phyloP scores from a whole-genome alignment of 2,329 filamentous ascomycete genomes.

The Nemania bipapillata region DNA sequence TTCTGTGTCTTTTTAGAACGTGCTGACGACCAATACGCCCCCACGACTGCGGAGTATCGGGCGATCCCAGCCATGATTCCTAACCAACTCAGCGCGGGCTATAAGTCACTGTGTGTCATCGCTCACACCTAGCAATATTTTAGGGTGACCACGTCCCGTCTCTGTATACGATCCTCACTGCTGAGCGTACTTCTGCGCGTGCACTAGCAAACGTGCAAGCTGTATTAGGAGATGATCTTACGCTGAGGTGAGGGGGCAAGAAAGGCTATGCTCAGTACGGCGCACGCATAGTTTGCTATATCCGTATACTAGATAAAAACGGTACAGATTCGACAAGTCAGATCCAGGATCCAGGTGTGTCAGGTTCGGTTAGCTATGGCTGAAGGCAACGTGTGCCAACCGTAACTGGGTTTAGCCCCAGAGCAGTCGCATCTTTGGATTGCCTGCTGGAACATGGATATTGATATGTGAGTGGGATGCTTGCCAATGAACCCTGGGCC shows the following conservation, averaged over 20 bases:
- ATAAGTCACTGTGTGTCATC: not conserved
- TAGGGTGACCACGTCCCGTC: not conserved
- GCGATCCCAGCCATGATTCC: not conserved
- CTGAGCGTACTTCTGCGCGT: not conserved
- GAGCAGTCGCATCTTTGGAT: not conserved
- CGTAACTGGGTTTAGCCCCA: not conserved
- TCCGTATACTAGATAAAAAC: not conserved
- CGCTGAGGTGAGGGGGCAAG: not conserved
- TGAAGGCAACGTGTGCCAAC: slow-evolving; percentile 1
- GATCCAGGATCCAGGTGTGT: not conserved
- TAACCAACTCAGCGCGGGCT: not conserved
- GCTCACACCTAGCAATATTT: not conserved
- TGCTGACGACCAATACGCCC: not conserved
- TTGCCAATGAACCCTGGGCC: slow-evolving; percentile 8
- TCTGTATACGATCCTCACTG: not conserved
- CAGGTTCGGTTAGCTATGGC: slow-evolving; percentile 6
- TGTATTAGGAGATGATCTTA: not conserved
- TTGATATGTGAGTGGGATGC: not conserved
- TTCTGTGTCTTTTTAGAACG: not conserved
- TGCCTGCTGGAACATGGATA: not conserved
- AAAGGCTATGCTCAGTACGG: not conserved
- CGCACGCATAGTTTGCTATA: not conserved
- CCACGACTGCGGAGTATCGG: not conserved
- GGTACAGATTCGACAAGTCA: not conserved
- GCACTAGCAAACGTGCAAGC: not conserved